These are phyloP conservation scores for Mangifera indica DNA, from an alignment of 345 rosid genomes.

Conservation along the genomic window DNA sequence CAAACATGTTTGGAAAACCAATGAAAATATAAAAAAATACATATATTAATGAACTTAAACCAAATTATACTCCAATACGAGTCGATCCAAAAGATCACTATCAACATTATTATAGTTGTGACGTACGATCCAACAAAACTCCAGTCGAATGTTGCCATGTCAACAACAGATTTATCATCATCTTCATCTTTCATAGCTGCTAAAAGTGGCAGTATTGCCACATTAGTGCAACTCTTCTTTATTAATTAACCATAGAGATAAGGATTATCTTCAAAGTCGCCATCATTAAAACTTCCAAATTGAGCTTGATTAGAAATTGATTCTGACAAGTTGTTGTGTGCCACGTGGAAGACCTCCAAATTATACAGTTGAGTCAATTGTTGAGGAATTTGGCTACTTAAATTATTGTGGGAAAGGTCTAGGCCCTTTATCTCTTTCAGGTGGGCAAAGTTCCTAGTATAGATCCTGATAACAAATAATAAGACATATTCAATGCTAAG, in stretches of 20 bases:
- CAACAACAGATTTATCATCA: not conserved
- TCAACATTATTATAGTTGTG: not conserved
- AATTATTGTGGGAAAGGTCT: constrained; percentile 5
- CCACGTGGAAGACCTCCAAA: not conserved
- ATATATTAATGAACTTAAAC: not conserved
- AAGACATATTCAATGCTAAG: constrained; percentile 24
- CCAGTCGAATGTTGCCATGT: not conserved
- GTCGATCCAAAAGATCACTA: not conserved
- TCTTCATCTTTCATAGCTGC: not conserved
- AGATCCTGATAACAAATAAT: constrained; percentile 4
- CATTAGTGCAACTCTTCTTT: not conserved
- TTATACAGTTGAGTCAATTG: not conserved
- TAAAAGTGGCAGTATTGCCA: too few species aligned
- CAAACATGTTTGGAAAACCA: too few species aligned
- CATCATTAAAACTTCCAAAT: not conserved
- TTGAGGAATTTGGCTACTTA: constrained; percentile 21
- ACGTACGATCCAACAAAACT: not conserved
- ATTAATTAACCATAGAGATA: not conserved
- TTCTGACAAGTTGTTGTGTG: not conserved
- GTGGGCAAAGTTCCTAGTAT: constrained; percentile 24
- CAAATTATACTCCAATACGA: not conserved
- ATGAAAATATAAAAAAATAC: not conserved
- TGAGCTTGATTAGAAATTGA: not conserved
- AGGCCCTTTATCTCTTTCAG: not conserved
- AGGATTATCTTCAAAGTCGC: not conserved